Percentiles rank a stretch among this genome's conserved stretches.
Evolutionary conservation across 75 land plant genomes (phyloP).

Genomic region (Ceratopteris richardii): DNA sequence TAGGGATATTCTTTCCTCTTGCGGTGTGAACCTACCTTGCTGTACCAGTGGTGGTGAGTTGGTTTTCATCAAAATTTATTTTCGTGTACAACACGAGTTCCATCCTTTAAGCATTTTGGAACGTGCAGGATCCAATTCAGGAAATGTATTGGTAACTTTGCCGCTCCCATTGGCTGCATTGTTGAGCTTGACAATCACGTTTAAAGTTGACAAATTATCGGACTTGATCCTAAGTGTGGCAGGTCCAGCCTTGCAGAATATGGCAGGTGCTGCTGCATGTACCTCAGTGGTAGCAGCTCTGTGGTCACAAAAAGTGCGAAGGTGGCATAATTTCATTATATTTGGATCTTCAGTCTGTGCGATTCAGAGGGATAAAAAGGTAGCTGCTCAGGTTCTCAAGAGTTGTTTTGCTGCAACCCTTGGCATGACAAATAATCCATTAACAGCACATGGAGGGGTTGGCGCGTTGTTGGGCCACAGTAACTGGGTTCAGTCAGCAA

Average conservation of each 20-base stretch:
- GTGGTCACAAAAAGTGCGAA: slow-evolving; percentile 80
- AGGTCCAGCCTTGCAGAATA: slow-evolving; percentile 71
- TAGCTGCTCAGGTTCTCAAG: slow-evolving; percentile 63
- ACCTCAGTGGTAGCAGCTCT: slow-evolving; percentile 83
- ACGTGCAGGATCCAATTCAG: slow-evolving; percentile 7
- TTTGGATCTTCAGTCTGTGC: slow-evolving; percentile 67
- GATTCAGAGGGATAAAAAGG: slow-evolving; percentile 70
- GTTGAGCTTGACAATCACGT: slow-evolving; percentile 79
- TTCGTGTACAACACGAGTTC: too few species aligned
- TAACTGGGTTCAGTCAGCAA: slow-evolving; percentile 38
- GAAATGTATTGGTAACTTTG: slow-evolving; percentile 41
- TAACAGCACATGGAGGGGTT: slow-evolving; percentile 65
- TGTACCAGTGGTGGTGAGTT: slow-evolving; percentile 47
- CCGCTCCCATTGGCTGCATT: slow-evolving; percentile 81
- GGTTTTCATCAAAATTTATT: not conserved
- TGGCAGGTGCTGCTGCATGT: slow-evolving; percentile 48
- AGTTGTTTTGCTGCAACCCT: slow-evolving; percentile 77
- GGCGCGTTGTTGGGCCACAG: slow-evolving; percentile 87
- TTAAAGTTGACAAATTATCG: slow-evolving; percentile 58
- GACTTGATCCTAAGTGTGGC: slow-evolving; percentile 67
- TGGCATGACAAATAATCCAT: slow-evolving; percentile 29
- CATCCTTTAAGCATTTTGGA: too few species aligned
- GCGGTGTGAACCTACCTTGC: slow-evolving; percentile 77
- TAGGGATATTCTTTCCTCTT: slow-evolving; percentile 70
- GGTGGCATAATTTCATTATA: slow-evolving; percentile 83